phyloP scores from a whole-genome alignment of 2,329 filamentous ascomycete genomes.

The Diaporthe amygdali region DNA sequence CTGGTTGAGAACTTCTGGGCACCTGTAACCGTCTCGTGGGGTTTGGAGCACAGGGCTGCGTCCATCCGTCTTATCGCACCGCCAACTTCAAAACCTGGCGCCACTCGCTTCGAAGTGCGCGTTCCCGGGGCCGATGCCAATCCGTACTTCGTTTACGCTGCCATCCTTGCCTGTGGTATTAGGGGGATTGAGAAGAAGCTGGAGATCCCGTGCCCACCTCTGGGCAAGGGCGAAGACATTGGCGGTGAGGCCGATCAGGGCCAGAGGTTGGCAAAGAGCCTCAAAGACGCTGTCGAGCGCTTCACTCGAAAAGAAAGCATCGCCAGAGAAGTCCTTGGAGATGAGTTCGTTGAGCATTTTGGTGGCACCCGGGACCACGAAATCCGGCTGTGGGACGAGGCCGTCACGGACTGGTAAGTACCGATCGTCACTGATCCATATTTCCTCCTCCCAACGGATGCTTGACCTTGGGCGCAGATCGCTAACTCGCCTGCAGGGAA shows the following conservation, averaged over 20 bases:
- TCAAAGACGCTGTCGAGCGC: conserved; percentile 81
- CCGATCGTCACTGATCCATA: background rate
- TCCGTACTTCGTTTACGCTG: conserved; percentile 83
- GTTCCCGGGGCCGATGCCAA: conserved; percentile 96
- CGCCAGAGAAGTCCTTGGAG: conserved; percentile 91
- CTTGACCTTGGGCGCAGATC: background rate
- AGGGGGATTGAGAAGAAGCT: conserved; percentile 92
- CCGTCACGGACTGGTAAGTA: conserved; percentile 93
- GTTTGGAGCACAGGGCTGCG: conserved; percentile 90
- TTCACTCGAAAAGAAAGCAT: conserved; percentile 83
- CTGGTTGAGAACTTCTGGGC: conserved; percentile 99
- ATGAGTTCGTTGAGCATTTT: conserved; percentile 96
- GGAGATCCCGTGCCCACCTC: conserved; percentile 78
- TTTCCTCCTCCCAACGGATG: background rate
- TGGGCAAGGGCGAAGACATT: conserved; percentile 84
- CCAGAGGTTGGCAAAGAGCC: conserved; percentile 77
- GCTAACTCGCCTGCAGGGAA: conserved; percentile 58
- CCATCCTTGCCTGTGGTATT: conserved; percentile 88
- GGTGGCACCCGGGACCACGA: conserved; percentile 93
- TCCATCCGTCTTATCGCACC: conserved; percentile 90
- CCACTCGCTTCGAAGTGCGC: conserved; percentile 90
- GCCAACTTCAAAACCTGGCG: conserved; percentile 81
- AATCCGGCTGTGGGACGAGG: conserved; percentile 88
- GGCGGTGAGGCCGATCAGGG: conserved; percentile 75
- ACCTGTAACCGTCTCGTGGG: conserved; percentile 96